Evolutionary conservation across 371 early-diverging fungal genomes (phyloP).

Genomic region (Rhizopus sp.): DNA sequence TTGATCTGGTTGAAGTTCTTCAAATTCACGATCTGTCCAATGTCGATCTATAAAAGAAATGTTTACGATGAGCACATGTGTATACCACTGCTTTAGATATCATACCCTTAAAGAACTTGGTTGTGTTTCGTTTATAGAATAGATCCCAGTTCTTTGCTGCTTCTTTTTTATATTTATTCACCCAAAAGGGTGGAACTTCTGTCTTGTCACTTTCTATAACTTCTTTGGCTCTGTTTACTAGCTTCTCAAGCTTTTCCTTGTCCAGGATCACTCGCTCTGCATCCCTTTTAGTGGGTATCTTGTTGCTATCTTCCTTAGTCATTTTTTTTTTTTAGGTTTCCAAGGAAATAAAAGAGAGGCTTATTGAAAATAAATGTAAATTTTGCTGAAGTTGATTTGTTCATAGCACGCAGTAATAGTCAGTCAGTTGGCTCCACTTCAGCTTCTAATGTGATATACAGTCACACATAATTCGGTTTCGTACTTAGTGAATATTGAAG

Average conservation of each 20-base stretch:
- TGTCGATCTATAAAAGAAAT: constrained; percentile 66
- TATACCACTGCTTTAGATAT: neutral
- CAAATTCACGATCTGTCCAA: constrained; percentile 95
- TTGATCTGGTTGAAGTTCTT: constrained; percentile 61
- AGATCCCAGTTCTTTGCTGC: constrained; percentile 85
- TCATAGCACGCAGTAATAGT: no score
- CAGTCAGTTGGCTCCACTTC: no score
- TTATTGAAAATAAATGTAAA: neutral
- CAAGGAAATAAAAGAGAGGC: neutral
- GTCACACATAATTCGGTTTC: no score
- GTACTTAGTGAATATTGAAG: no score
- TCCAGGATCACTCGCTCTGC: constrained; percentile 36
- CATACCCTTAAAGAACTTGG: constrained; percentile 84
- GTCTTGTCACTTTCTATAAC: constrained; percentile 68
- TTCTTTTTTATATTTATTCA: constrained; percentile 80
- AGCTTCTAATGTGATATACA: no score
- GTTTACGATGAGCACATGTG: neutral
- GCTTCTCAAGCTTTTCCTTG: constrained; percentile 42
- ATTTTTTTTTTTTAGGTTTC: neutral
- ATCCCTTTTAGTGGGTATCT: constrained; percentile 16
- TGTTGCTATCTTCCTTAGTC: neutral
- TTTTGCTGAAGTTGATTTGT: no score
- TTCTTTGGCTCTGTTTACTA: constrained; percentile 60
- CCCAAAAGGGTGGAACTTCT: constrained; percentile 76
- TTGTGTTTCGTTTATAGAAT: constrained; percentile 91